Conservation (phyloP, 2,329 filamentous ascomycete genomes). For the Chrysosporium queenslandicum region DNA sequence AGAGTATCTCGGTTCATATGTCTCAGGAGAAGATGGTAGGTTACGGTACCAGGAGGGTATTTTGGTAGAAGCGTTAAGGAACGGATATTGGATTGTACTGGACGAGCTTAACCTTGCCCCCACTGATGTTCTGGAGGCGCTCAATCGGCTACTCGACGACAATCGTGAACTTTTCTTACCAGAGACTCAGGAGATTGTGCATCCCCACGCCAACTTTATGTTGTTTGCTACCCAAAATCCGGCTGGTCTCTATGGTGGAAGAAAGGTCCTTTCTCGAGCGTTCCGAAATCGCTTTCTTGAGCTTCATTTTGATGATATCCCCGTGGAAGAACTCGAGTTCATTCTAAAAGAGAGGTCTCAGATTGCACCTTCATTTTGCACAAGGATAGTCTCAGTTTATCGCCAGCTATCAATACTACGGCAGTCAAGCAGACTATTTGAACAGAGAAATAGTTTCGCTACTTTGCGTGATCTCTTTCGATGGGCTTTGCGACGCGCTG, state of each 20-base stretch:
- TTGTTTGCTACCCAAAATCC: conserved; percentile 97
- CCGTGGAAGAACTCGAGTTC: conserved; percentile 81
- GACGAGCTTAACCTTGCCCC: conserved; percentile 96
- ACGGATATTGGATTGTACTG: conserved; percentile 95
- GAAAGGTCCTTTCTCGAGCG: conserved; percentile 84
- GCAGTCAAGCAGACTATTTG: conserved; percentile 84
- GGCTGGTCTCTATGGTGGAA: conserved; percentile 84
- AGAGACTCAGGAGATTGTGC: conserved; percentile 88
- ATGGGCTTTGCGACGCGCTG: conserved; percentile 79
- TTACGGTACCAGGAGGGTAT: conserved; percentile 88
- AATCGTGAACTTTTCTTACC: conserved; percentile 92
- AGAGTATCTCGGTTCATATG: conserved; percentile 91
- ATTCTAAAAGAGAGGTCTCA: conserved; percentile 83
- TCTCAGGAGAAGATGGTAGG: conserved; percentile 74
- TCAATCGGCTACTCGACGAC: conserved; percentile 91
- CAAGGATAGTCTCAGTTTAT: conserved; percentile 85
- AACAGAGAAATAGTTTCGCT: conserved; percentile 94
- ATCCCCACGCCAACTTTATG: conserved; percentile 91
- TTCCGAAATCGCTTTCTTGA: conserved; percentile 97
- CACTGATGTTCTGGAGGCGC: conserved; percentile 88
- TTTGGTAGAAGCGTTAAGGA: conserved; percentile 79
- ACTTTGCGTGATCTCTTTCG: conserved; percentile 91
- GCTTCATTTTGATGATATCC: conserved; percentile 95
- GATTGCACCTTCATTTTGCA: conserved; percentile 84
- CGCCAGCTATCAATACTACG: conserved; percentile 80